phyloP scores from a whole-genome alignment of 306 rosid species.

The Rosa rugosa region DNA sequence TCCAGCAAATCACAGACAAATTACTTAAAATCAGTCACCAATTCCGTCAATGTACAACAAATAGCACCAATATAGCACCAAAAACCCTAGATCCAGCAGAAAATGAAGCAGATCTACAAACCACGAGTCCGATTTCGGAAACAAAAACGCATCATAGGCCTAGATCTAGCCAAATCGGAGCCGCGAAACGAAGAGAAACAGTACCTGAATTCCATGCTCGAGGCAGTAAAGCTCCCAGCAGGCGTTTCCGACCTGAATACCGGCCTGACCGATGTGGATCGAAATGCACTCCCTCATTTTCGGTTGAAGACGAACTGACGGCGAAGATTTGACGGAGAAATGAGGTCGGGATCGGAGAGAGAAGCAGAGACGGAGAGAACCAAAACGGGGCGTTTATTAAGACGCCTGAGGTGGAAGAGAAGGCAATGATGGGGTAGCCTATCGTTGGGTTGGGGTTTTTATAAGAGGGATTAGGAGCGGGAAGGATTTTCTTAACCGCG shows the following conservation, averaged over 20 bases:
- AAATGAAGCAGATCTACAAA: background rate
- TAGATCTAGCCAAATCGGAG: conserved; percentile 9
- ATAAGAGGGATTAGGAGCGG: conserved; percentile 19
- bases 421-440: background rate
- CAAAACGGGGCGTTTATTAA: conserved; percentile 50
- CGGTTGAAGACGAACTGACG: background rate
- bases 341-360: background rate
- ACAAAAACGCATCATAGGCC: background rate
- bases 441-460: background rate
- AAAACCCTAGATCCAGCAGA: background rate
- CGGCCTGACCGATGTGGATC: conserved; percentile 69
- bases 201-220: conserved; percentile 69
- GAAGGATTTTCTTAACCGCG: conserved; percentile 2
- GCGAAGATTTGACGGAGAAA: background rate
- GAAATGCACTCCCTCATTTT: conserved; percentile 67
- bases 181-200: background rate
- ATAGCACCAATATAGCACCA: background rate
- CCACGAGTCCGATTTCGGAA: background rate
- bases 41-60: background rate
- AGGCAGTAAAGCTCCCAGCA: conserved; percentile 73
- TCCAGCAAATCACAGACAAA: background rate
- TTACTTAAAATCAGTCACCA: background rate
- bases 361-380: conserved; percentile 8
- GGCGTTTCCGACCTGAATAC: conserved; percentile 66
- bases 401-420: conserved; percentile 37